A percentile compares a stretch with the other conserved stretches of the same genome.
phyloP scores from a whole-genome alignment of 2,329 filamentous ascomycete species.

The Trichoderma endophyticum region DNA sequence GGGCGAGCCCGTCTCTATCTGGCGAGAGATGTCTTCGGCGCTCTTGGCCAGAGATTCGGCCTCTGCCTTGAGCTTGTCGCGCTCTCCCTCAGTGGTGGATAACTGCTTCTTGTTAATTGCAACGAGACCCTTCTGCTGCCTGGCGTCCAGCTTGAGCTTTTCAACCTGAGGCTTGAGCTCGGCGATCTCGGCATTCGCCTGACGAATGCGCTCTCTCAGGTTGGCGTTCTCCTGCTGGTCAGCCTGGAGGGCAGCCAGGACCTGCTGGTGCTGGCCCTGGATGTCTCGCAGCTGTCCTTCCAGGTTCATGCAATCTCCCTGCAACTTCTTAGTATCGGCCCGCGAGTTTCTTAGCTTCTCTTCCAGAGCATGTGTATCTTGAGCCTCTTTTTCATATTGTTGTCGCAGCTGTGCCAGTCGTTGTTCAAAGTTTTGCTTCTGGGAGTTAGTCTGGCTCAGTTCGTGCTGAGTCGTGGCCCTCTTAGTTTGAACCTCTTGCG shows the following conservation, averaged over 20 bases:
- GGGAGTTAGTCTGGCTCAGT: slow-evolving; percentile 72
- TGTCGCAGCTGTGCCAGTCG: slow-evolving; percentile 80
- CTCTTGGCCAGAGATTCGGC: slow-evolving; percentile 65
- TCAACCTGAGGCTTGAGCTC: slow-evolving; percentile 88
- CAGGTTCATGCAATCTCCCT: slow-evolving; percentile 77
- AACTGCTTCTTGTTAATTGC: slow-evolving; percentile 99
- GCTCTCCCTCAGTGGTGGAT: slow-evolving; percentile 80
- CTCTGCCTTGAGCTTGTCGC: slow-evolving; percentile 82
- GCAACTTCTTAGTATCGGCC: slow-evolving; percentile 78
- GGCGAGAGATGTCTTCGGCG: slow-evolving; percentile 56
- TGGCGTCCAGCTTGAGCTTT: slow-evolving; percentile 85
- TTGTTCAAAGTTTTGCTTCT: slow-evolving; percentile 91
- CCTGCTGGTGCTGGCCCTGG: slow-evolving; percentile 75
- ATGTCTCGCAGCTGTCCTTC: slow-evolving; percentile 80
- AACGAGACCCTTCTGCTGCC: slow-evolving; percentile 93
- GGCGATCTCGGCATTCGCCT: slow-evolving; percentile 76
- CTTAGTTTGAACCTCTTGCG: slow-evolving; percentile 87
- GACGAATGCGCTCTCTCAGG: slow-evolving; percentile 83
- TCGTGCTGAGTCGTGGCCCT: slow-evolving; percentile 76
- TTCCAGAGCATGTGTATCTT: slow-evolving; percentile 78
- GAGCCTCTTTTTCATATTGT: slow-evolving; percentile 90
- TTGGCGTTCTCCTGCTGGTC: slow-evolving; percentile 85
- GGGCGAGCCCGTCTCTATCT: slow-evolving; percentile 50
- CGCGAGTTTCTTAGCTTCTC: slow-evolving; percentile 74
- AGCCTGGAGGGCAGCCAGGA: slow-evolving; percentile 69